phyloP scores from a whole-genome alignment of 1,284 basidiomycete genomes.

The Fereydounia khargensis region DNA sequence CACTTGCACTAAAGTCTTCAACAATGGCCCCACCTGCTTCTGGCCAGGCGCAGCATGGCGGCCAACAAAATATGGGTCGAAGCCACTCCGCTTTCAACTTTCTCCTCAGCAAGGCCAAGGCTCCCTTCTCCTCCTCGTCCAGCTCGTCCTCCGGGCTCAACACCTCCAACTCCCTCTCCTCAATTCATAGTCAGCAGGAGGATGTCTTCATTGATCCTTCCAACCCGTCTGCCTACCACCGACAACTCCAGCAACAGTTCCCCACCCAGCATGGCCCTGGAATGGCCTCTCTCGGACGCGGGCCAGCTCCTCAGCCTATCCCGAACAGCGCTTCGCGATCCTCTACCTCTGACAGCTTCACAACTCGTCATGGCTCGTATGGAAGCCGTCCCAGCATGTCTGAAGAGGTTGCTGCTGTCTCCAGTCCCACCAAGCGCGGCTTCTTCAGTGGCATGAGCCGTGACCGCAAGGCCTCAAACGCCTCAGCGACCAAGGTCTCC shows the following conservation, averaged over 20 bases:
- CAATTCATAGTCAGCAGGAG: slow-evolving; percentile 12
- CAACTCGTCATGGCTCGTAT: neutral
- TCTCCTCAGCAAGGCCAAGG: slow-evolving; percentile 47
- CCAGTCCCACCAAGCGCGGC: slow-evolving; percentile 17
- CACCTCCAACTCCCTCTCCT: slow-evolving; percentile 36
- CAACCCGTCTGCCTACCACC: slow-evolving; percentile 29
- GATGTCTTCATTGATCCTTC: slow-evolving; percentile 27
- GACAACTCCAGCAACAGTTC: slow-evolving; percentile 25
- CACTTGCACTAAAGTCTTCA: no score
- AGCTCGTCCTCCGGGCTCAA: slow-evolving; percentile 17
- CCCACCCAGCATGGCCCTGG: slow-evolving; percentile 7
- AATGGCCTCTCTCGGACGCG: slow-evolving; percentile 1
- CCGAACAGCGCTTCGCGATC: neutral
- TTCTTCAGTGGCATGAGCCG: slow-evolving; percentile 33
- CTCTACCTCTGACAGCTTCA: neutral
- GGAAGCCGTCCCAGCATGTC: neutral
- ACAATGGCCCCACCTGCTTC: no score
- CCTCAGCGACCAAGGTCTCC: slow-evolving; percentile 7
- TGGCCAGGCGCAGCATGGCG: no score
- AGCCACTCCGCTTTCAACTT: slow-evolving; percentile 52
- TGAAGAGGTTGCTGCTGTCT: neutral
- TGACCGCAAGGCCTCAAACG: slow-evolving; percentile 18
- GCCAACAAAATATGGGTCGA: slow-evolving; percentile 32
- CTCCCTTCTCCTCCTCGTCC: slow-evolving; percentile 36
- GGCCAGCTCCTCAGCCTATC: slow-evolving; percentile 2